phyloP scores from a whole-genome alignment of 78 protist species.

The Dictyostelium intermedium region DNA sequence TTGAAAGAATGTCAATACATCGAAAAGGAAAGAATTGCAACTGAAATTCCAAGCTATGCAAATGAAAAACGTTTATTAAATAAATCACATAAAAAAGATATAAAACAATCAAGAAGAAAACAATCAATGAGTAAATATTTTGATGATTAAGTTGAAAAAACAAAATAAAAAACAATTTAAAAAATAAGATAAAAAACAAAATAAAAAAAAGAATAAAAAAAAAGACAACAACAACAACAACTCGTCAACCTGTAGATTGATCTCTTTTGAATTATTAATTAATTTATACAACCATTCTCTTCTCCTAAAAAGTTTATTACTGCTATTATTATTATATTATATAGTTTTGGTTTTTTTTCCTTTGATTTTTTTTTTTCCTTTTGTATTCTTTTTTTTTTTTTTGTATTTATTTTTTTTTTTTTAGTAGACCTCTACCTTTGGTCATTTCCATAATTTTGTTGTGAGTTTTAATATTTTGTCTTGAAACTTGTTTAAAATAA shows the following conservation, averaged over 20 bases:
- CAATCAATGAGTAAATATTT: background rate
- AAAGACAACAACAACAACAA: no score
- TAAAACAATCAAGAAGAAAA: constrained; percentile 28
- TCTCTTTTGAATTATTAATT: background rate
- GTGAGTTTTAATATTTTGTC: constrained; percentile 30
- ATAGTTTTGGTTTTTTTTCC: background rate
- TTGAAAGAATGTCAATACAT: background rate
- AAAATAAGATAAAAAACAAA: background rate
- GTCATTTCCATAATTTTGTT: constrained; percentile 51
- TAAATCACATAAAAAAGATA: background rate
- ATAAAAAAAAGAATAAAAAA: background rate
- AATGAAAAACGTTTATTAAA: constrained; percentile 34
- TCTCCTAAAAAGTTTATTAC: background rate
- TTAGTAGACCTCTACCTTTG: constrained; percentile 64
- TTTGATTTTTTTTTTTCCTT: background rate
- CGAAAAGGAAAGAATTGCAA: constrained; percentile 64
- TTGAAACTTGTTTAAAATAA: constrained; percentile 53
- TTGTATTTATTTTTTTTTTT: background rate
- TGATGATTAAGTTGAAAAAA: background rate
- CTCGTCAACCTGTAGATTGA: no score
- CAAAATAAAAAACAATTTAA: background rate
- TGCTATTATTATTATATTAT: background rate
- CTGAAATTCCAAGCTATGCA: constrained; percentile 41
- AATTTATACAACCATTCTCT: background rate
- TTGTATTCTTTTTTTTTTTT: background rate